Percentiles rank a stretch among this genome's conserved stretches.
phyloP scores from a whole-genome alignment of 2,329 filamentous ascomycete species.

The Neurospora sp. region DNA sequence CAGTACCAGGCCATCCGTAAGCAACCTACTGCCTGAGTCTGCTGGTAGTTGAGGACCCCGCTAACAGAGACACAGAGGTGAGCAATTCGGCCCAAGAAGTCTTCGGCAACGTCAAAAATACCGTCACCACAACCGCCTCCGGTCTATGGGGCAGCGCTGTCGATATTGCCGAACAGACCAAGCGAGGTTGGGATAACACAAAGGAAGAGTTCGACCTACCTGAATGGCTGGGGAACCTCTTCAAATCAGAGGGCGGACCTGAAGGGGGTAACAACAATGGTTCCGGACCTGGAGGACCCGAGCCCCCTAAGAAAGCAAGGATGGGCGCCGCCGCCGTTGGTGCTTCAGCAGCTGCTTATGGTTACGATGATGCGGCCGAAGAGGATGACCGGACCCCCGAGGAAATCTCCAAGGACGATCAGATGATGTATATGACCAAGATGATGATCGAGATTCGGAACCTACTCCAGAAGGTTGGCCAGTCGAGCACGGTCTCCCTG shows the following conservation, averaged over 20 bases:
- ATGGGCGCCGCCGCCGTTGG: constrained; percentile 54
- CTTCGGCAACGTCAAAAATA: constrained; percentile 63
- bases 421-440: constrained; percentile 98
- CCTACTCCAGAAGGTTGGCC: constrained; percentile 82
- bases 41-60: background rate
- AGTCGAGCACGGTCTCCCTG: constrained; percentile 77
- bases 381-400: constrained; percentile 53
- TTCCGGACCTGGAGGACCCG: constrained; percentile 38
- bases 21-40: constrained; percentile 21
- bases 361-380: constrained; percentile 59
- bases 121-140: constrained; percentile 58
- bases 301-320: constrained; percentile 50
- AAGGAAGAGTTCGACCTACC: constrained; percentile 63
- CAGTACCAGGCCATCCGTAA: constrained; percentile 90
- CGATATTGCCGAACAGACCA: constrained; percentile 69
- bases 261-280: constrained; percentile 38
- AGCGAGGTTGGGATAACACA: constrained; percentile 71
- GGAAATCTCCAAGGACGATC: constrained; percentile 74
- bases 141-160: constrained; percentile 62
- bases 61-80: constrained; percentile 43
- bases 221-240: constrained; percentile 71
- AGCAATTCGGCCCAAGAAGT: constrained; percentile 70
- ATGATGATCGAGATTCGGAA: constrained; percentile 99
- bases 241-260: constrained; percentile 52
- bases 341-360: constrained; percentile 69